These are phyloP conservation scores for Escallonia herrerae DNA, from an alignment of 129 eudicot genomes.

Conservation along the genomic window DNA sequence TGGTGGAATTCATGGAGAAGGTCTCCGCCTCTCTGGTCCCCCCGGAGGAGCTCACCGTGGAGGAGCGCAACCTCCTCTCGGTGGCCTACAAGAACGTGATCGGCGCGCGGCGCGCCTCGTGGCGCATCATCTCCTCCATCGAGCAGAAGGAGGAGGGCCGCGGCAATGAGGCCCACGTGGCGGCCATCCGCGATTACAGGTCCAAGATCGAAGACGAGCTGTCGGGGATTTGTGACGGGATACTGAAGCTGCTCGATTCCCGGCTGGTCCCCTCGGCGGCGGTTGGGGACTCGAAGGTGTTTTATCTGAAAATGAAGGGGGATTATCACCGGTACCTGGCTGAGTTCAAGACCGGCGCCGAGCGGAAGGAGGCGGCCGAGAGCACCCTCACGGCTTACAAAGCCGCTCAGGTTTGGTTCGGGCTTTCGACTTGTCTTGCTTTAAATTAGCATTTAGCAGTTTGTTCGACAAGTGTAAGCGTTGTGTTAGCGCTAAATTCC, in stretches of 20 bases:
- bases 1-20: slow-evolving; percentile 78
- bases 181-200: slow-evolving; percentile 42
- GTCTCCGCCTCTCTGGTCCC: slow-evolving; percentile 42
- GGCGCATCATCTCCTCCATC: slow-evolving; percentile 82
- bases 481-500: too few relatives aligned
- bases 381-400: slow-evolving; percentile 72
- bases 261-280: slow-evolving; percentile 50
- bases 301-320: slow-evolving; percentile 76
- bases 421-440: neutral
- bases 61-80: slow-evolving; percentile 68
- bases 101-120: slow-evolving; percentile 75
- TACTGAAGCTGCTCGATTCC: slow-evolving; percentile 49
- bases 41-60: slow-evolving; percentile 55
- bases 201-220: slow-evolving; percentile 67
- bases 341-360: slow-evolving; percentile 65
- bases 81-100: slow-evolving; percentile 81
- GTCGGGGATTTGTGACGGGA: slow-evolving; percentile 53
- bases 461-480: too few relatives aligned
- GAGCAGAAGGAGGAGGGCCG: slow-evolving; percentile 68
- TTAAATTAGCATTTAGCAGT: too few relatives aligned
- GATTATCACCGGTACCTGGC: slow-evolving; percentile 80
- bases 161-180: slow-evolving; percentile 59
- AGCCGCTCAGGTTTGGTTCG: slow-evolving; percentile 59
- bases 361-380: slow-evolving; percentile 79
- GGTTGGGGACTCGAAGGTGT: slow-evolving; percentile 62